Evolutionary conservation across 2,329 filamentous ascomycete species (phyloP).

Genomic region (Aspergillus puulaauensis): DNA sequence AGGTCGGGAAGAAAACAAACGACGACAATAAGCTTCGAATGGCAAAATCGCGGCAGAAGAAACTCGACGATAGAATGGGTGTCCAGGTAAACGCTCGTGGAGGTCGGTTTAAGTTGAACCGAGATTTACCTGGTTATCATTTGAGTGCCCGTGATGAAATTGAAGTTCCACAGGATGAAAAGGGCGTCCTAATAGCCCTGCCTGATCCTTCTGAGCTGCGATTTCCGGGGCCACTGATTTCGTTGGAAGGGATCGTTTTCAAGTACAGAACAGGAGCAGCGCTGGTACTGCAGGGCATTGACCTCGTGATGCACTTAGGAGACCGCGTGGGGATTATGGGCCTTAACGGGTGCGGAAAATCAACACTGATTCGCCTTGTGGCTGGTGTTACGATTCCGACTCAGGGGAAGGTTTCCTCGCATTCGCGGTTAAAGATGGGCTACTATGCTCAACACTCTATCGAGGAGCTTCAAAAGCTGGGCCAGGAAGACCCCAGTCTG

Average conservation of each 20-base stretch:
- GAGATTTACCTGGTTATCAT: constrained; percentile 67
- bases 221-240: constrained; percentile 72
- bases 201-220: constrained; percentile 68
- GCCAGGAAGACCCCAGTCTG: constrained; percentile 50
- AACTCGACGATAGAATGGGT: constrained; percentile 78
- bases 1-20: constrained; percentile 71
- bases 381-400: constrained; percentile 61
- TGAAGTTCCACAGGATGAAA: constrained; percentile 65
- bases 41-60: constrained; percentile 80
- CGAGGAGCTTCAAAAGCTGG: constrained; percentile 63
- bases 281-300: constrained; percentile 61
- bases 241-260: constrained; percentile 68
- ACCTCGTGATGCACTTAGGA: constrained; percentile 68
- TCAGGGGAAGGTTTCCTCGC: constrained; percentile 61
- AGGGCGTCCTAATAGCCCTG: constrained; percentile 57
- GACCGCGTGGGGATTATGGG: constrained; percentile 75
- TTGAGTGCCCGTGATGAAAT: constrained; percentile 63
- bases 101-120: constrained; percentile 75
- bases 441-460: constrained; percentile 82
- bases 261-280: constrained; percentile 54
- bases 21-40: constrained; percentile 86
- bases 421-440: constrained; percentile 68
- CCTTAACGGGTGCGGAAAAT: constrained; percentile 79
- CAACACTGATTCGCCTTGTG: constrained; percentile 71
- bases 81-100: constrained; percentile 71